Conservation (phyloP, 768 basidiomycete genomes). For the Cyathus striatus region DNA sequence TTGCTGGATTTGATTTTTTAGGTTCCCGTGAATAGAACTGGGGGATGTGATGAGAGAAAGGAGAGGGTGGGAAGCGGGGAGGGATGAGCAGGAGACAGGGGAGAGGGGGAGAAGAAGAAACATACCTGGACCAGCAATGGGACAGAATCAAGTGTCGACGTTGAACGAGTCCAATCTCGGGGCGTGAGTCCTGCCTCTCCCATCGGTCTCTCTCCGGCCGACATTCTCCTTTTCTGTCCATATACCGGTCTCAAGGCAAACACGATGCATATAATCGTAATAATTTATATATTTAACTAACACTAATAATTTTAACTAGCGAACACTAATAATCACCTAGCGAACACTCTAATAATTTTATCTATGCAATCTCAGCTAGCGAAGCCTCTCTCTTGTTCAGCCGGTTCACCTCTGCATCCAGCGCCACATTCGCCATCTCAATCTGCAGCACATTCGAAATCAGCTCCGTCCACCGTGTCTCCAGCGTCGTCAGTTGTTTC, state of each 20-base stretch:
- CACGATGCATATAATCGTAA: no score
- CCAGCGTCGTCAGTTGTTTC: constrained; percentile 72
- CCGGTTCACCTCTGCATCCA: constrained; percentile 74
- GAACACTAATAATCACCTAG: no score
- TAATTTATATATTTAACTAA: no score
- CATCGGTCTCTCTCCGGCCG: background rate
- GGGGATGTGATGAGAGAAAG: constrained; percentile 7
- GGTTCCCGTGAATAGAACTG: constrained; percentile 21
- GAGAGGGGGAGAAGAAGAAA: background rate
- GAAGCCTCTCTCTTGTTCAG: constrained; percentile 59
- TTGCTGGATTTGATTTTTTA: constrained; percentile 37
- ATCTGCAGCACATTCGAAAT: constrained; percentile 89
- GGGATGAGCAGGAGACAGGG: background rate
- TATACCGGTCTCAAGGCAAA: no score
- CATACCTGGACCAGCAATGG: constrained; percentile 3
- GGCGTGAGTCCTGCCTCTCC: no score
- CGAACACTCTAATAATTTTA: no score
- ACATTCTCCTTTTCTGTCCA: no score
- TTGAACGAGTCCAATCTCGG: no score
- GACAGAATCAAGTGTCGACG: no score
- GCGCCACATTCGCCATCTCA: constrained; percentile 89
- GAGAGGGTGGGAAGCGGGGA: constrained; percentile 3
- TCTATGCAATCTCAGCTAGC: constrained; percentile 44
- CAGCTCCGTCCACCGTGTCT: constrained; percentile 90
- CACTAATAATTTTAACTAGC: no score